phyloP scores from a whole-genome alignment of 805 yeast genomes.

The Hanseniaspora osmophila region DNA sequence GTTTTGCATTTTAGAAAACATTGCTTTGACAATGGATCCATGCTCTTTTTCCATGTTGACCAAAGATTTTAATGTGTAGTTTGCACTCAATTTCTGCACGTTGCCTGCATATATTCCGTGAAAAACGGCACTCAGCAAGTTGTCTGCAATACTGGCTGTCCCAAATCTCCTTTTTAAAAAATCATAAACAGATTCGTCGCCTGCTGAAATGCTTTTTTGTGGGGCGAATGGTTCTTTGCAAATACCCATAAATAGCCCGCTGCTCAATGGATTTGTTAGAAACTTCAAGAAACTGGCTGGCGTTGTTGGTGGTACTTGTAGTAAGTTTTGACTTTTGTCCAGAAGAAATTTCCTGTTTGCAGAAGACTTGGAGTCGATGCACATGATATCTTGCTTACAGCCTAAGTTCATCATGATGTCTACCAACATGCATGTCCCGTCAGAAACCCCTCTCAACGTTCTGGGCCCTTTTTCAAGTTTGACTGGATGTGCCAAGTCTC shows the following conservation, averaged over 20 bases:
- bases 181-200: constrained; percentile 60
- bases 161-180: constrained; percentile 65
- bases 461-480: constrained; percentile 80
- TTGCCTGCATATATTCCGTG: constrained; percentile 94
- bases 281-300: constrained; percentile 24
- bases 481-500: constrained; percentile 15
- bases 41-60: constrained; percentile 42
- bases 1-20: constrained; percentile 20
- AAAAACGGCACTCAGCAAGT: constrained; percentile 64
- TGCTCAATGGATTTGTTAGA: constrained; percentile 28
- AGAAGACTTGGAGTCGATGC: constrained; percentile 38
- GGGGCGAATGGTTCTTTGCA: constrained; percentile 37
- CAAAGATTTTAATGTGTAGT: constrained; percentile 41
- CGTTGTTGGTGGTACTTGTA: constrained; percentile 38
- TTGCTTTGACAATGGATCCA: constrained; percentile 43
- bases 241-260: constrained; percentile 31
- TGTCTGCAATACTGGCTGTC: constrained; percentile 28
- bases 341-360: constrained; percentile 66
- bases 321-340: constrained; percentile 29
- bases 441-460: constrained; percentile 70
- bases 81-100: constrained; percentile 46
- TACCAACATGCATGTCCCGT: constrained; percentile 57
- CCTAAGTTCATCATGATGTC: constrained; percentile 42
- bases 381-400: constrained; percentile 36
- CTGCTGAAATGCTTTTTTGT: constrained; percentile 12